Evolutionary conservation across 2,329 filamentous ascomycete species (phyloP).

Genomic region (Mariannaea sp.): DNA sequence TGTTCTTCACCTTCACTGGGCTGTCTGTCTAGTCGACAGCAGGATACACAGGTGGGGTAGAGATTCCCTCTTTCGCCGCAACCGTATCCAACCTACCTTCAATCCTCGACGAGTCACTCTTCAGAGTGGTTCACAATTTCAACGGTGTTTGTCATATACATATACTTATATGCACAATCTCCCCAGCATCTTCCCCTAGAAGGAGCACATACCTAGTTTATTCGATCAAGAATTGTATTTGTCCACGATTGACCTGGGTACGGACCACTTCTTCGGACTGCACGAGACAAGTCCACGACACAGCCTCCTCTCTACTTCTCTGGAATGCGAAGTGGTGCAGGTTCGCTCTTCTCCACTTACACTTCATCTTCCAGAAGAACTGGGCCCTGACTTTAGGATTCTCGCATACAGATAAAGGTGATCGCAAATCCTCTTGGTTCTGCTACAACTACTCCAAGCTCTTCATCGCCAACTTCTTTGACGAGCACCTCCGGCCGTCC

Average conservation of each 20-base stretch:
- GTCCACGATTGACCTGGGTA: conserved; percentile 4
- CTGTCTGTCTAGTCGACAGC: conserved; percentile 6
- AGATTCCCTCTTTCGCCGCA: conserved; percentile 4
- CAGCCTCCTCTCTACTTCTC: conserved; percentile 29
- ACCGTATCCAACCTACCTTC: neutral
- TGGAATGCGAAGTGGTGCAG: conserved; percentile 38
- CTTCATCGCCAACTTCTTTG: conserved; percentile 20
- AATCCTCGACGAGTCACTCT: neutral
- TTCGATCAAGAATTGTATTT: conserved; percentile 1
- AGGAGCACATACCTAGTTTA: neutral
- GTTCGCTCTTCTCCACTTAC: conserved; percentile 30
- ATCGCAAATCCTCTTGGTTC: conserved; percentile 29
- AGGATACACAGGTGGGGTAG: conserved; percentile 8
- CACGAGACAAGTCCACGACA: conserved; percentile 24
- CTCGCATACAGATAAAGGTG: conserved; percentile 34
- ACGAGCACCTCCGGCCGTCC: conserved; percentile 15
- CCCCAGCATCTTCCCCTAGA: neutral
- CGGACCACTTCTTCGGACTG: conserved; percentile 29
- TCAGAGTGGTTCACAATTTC: conserved; percentile 8
- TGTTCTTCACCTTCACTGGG: conserved; percentile 15
- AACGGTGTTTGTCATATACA: conserved; percentile 9
- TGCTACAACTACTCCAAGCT: conserved; percentile 27
- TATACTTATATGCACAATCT: neutral
- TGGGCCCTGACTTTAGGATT: conserved; percentile 26
- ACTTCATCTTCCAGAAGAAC: conserved; percentile 6